Conservation (phyloP, 495 filamentous ascomycete genomes). For the Stereocaulon alpinum region DNA sequence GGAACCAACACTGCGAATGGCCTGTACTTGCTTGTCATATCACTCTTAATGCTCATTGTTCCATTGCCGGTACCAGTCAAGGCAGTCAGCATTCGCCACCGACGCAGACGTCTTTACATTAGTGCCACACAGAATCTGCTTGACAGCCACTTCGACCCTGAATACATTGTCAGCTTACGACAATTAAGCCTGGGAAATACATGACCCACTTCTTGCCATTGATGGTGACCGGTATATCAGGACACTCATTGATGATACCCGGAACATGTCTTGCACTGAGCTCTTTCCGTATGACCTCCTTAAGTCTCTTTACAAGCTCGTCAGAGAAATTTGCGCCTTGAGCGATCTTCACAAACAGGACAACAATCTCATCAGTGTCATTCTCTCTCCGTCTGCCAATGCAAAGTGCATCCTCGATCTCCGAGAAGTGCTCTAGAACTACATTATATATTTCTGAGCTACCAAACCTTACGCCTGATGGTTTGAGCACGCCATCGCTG, state of each 20-base stretch:
- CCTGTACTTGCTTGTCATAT: constrained; percentile 37
- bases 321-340: constrained; percentile 38
- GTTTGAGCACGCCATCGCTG: constrained; percentile 86
- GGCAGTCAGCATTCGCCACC: constrained; percentile 72
- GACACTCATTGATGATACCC: constrained; percentile 63
- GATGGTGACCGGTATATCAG: constrained; percentile 75
- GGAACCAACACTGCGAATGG: background rate
- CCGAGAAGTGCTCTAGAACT: constrained; percentile 67
- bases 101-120: constrained; percentile 77
- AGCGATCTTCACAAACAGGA: constrained; percentile 72
- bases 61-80: constrained; percentile 80
- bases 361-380: constrained; percentile 75
- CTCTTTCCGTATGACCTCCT: constrained; percentile 54
- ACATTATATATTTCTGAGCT: constrained; percentile 89
- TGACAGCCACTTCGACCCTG: constrained; percentile 80
- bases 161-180: constrained; percentile 3
- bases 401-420: constrained; percentile 73
- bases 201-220: constrained; percentile 74
- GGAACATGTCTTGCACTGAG: constrained; percentile 82
- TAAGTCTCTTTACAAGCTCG: constrained; percentile 49
- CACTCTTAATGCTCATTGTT: constrained; percentile 44
- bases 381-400: constrained; percentile 62
- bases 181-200: background rate
- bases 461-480: constrained; percentile 76
- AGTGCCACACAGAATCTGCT: constrained; percentile 84